phyloP scores from a whole-genome alignment of 805 yeast genomes.

The Hermanozyma aechmeae region DNA sequence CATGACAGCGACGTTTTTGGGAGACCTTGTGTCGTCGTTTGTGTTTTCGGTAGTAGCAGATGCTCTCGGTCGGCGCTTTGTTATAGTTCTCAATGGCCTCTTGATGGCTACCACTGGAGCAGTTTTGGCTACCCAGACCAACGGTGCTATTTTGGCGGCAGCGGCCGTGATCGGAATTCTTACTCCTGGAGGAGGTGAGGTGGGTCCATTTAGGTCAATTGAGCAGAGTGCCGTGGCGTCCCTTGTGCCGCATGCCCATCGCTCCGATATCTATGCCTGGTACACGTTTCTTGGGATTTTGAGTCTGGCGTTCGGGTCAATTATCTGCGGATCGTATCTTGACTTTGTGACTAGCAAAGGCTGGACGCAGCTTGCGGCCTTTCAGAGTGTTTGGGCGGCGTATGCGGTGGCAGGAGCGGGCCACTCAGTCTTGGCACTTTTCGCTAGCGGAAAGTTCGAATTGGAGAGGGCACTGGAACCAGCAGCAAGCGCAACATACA shows the following conservation, averaged over 20 bases:
- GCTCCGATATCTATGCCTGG: slow-evolving; percentile 53
- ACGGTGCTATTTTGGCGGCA: slow-evolving; percentile 22
- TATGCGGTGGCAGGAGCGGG: slow-evolving; percentile 14
- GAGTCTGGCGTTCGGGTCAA: slow-evolving; percentile 38
- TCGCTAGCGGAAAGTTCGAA: slow-evolving; percentile 12
- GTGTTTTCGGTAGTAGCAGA: slow-evolving; percentile 38
- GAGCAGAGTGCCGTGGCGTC: slow-evolving; percentile 47
- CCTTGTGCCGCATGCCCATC: slow-evolving; percentile 26
- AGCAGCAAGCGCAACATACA: no score
- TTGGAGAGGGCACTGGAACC: no score
- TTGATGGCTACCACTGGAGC: slow-evolving; percentile 37
- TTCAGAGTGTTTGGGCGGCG: no score
- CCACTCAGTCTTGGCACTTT: slow-evolving; percentile 9
- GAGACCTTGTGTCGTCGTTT: slow-evolving; percentile 43
- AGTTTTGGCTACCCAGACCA: slow-evolving; percentile 23
- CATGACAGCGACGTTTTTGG: slow-evolving; percentile 39
- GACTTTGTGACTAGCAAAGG: no score
- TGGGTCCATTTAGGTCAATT: slow-evolving; percentile 50
- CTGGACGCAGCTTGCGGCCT: no score
- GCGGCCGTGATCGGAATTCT: slow-evolving; percentile 42
- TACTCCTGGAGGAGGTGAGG: slow-evolving; percentile 51
- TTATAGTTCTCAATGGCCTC: slow-evolving; percentile 29
- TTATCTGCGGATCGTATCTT: slow-evolving; percentile 26
- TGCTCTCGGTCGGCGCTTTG: slow-evolving; percentile 33
- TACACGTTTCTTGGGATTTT: slow-evolving; percentile 41